Evolutionary conservation across 139 green algal genomes (phyloP).

Genomic region (Chlorella sorokiniana): DNA sequence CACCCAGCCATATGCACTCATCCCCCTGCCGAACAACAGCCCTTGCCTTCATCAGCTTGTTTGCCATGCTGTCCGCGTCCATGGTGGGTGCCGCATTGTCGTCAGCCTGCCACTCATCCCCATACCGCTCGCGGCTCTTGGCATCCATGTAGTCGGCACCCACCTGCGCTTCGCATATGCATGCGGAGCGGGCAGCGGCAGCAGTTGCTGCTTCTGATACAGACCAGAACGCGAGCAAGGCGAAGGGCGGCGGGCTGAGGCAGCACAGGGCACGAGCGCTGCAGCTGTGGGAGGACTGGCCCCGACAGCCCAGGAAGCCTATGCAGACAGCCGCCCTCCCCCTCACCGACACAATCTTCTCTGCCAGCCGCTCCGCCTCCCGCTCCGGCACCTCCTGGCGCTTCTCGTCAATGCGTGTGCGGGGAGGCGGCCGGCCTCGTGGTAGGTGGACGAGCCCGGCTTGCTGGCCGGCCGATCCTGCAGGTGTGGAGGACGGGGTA

Average conservation of each 20-base stretch:
- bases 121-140: constrained; percentile 18
- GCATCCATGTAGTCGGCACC: constrained; percentile 19
- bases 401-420: background rate
- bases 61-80: constrained; percentile 10
- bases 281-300: background rate
- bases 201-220: too few relatives aligned
- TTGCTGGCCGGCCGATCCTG: background rate
- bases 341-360: constrained; percentile 22
- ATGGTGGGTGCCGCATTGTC: constrained; percentile 22
- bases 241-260: too few relatives aligned
- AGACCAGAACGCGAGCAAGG: too few relatives aligned
- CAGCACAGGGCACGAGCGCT: background rate
- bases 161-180: background rate
- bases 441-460: constrained; percentile 7
- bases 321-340: background rate
- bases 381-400: background rate
- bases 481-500: background rate
- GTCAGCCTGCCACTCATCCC: background rate
- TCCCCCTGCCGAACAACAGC: background rate
- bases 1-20: background rate
- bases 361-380: constrained; percentile 17
- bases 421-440: background rate
- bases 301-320: background rate
- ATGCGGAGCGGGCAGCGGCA: background rate
- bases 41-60: constrained; percentile 26